Evolutionary conservation across 1,284 basidiomycete species (phyloP).

Genomic region (Polyporus tsugae): DNA sequence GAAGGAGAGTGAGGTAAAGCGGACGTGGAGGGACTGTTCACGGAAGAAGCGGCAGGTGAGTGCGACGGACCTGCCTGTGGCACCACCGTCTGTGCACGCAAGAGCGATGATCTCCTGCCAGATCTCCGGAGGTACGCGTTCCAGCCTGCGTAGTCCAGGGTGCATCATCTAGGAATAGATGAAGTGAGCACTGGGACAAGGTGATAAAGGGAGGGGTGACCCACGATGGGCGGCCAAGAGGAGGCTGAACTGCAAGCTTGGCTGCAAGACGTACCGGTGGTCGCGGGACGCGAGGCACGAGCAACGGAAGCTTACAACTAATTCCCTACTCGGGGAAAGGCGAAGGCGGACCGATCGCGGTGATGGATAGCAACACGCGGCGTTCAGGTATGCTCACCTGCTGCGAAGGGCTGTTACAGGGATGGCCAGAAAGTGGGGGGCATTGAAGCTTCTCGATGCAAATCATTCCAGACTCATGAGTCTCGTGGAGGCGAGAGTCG

Average conservation of each 20-base stretch:
- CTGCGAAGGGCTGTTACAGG: background rate
- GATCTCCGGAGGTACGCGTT: conserved; percentile 16
- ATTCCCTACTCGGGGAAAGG: conserved; percentile 5
- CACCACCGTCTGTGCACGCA: conserved; percentile 20
- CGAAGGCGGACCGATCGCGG: conserved; percentile 1
- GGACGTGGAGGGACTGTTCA: conserved; percentile 11
- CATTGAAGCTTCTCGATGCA: background rate
- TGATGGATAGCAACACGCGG: background rate
- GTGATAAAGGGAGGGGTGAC: background rate
- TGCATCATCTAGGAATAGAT: conserved; percentile 10
- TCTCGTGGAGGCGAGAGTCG: background rate
- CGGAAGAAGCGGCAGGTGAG: conserved; percentile 15
- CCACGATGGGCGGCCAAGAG: background rate
- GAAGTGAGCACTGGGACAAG: background rate
- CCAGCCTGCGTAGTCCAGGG: conserved; percentile 3
- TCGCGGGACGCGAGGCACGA: conserved; percentile 2
- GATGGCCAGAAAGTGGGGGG: background rate
- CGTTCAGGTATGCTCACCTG: background rate
- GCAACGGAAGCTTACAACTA: background rate
- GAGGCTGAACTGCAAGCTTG: background rate
- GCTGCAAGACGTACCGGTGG: conserved; percentile 6
- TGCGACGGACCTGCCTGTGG: conserved; percentile 17
- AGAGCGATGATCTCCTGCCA: conserved; percentile 19
- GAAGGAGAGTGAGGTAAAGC: conserved; percentile 15
- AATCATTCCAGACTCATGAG: background rate